Percentiles rank a stretch among this genome's conserved stretches.
These are phyloP conservation scores for Stereum hirsutum DNA, from an alignment of 1,284 basidiomycete genomes.

Conservation along the genomic window DNA sequence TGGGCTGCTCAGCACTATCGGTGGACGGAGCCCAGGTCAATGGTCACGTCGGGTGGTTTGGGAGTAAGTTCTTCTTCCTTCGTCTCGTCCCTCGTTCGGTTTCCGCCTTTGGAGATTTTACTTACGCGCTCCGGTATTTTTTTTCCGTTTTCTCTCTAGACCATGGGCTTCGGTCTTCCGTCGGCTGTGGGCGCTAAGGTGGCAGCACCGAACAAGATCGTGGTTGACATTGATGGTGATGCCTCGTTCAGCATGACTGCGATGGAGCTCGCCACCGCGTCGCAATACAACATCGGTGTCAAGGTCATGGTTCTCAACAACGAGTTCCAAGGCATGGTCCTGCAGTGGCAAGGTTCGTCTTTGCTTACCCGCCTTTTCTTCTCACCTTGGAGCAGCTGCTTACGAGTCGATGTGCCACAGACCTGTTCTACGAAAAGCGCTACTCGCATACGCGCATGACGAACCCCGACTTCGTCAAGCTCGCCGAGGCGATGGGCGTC, in stretches of 20 bases:
- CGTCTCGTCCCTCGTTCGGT: no score
- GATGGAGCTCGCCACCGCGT: constrained; percentile 95
- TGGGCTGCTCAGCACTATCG: constrained; percentile 96
- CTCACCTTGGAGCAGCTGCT: constrained; percentile 1
- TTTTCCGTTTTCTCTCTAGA: constrained; percentile 33
- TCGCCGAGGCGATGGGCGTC: constrained; percentile 87
- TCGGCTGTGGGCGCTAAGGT: constrained; percentile 95
- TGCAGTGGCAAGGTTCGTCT: constrained; percentile 89
- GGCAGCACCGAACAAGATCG: constrained; percentile 87
- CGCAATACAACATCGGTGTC: constrained; percentile 88
- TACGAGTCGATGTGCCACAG: constrained; percentile 28
- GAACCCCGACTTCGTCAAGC: constrained; percentile 89
- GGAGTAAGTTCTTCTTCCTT: constrained; percentile 74
- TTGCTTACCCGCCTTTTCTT: not conserved
- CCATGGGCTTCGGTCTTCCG: constrained; percentile 97
- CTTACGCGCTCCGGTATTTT: constrained; percentile 1
- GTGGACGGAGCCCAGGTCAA: constrained; percentile 81
- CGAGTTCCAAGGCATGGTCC: constrained; percentile 97
- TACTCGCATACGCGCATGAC: constrained; percentile 93
- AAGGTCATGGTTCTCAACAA: constrained; percentile 90
- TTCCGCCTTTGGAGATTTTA: no score
- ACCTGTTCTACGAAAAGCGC: constrained; percentile 91
- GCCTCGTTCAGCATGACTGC: constrained; percentile 99
- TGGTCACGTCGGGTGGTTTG: constrained; percentile 96
- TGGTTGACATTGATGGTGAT: constrained; percentile 96